Base-by-base conservation (phyloP, 2,329 filamentous ascomycete genomes). In the Mycosphaerella arachidis region DNA sequence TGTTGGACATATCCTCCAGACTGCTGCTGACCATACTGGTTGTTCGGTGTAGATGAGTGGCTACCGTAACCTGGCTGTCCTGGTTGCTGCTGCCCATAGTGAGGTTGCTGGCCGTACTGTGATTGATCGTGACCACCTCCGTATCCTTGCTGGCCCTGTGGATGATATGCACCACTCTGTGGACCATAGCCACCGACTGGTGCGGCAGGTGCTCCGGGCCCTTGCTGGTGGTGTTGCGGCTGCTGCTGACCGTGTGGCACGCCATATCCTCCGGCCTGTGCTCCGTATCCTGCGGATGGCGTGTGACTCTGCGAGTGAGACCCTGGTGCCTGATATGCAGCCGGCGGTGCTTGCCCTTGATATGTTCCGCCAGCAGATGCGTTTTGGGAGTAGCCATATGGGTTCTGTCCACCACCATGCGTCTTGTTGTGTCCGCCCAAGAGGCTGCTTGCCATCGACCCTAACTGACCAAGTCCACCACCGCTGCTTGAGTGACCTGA, bases 341-440 rank as follows among this genome's bases (percentile, higher is more conserved):
- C 59, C 18, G 74, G 67, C 12, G 74, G 74, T 37, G 73, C 73
- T 29, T 70, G 66, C 27, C 74, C 74, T 27, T 66, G 68, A 59
- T 76, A 76, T 52, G 72, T 71, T 27, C 72, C 71, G 16, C 65
- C 63, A 33, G 66, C 66, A 13, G 63, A 64, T 16, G 63, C 65
- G 45, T 68, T 72, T 45, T 69, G 70, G 13, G 72, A 72, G 60
- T 76, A 76, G 18, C 74, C 74, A 57, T 76, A 76, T 30, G 67
- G 66, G 37, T 70, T 70, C 31, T 62, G 61, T 20, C 62, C 58
- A 35, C 63, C 52, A 48, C 65, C 64, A 30, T 69, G 67, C n/a
- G 68, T 68, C 56, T 73, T 73, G 59, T 66, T 67, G 54, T 68
- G 63, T 31, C 70, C 70, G 24, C 71, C 70, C 20, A 73, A 46